A percentile compares a stretch with the other conserved stretches of the same genome.
These are phyloP conservation scores for Hemileia vastatrix DNA, from an alignment of 1,284 basidiomycete species.

Conservation along the genomic window DNA sequence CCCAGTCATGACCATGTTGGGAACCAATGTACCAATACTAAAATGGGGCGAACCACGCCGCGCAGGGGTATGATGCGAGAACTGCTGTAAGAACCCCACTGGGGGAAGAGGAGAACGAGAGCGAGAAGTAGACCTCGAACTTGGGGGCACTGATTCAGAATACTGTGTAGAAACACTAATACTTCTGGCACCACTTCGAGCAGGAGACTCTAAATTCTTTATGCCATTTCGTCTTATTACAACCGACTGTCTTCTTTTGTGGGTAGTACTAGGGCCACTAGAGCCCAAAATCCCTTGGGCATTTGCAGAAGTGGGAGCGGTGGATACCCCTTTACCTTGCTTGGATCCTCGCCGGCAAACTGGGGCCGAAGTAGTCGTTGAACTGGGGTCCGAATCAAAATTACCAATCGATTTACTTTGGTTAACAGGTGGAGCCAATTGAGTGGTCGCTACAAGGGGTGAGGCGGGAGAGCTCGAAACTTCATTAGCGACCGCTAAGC, in stretches of 20 bases:
- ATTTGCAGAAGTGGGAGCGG: conserved; percentile 1
- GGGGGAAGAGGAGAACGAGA: conserved; percentile 81
- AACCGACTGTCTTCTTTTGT: conserved; percentile 8
- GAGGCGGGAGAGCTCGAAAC: too few relatives aligned
- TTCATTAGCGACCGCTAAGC: conserved; percentile 20
- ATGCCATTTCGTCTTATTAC: conserved; percentile 12
- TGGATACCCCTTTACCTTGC: background rate
- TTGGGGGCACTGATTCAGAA: conserved; percentile 58
- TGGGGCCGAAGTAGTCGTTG: background rate
- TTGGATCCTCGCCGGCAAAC: conserved; percentile 14
- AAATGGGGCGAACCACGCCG: conserved; percentile 51
- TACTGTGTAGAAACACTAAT: conserved; percentile 50
- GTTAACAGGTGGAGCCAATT: conserved; percentile 11
- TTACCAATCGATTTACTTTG: conserved; percentile 10
- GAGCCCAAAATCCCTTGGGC: too few relatives aligned
- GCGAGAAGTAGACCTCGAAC: conserved; percentile 88
- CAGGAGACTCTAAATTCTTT: conserved; percentile 18
- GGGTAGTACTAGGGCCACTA: too few relatives aligned
- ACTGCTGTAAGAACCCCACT: conserved; percentile 51
- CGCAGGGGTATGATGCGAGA: conserved; percentile 25
- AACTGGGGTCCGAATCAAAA: conserved; percentile 7
- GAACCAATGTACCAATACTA: conserved; percentile 51
- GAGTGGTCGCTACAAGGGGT: background rate
- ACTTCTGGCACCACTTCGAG: conserved; percentile 21
- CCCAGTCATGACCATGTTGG: background rate